Percentiles rank a stretch among this genome's conserved stretches.
These are phyloP conservation scores for Epichloe sylvatica DNA, from an alignment of 2,329 filamentous ascomycete species.

Conservation along the genomic window DNA sequence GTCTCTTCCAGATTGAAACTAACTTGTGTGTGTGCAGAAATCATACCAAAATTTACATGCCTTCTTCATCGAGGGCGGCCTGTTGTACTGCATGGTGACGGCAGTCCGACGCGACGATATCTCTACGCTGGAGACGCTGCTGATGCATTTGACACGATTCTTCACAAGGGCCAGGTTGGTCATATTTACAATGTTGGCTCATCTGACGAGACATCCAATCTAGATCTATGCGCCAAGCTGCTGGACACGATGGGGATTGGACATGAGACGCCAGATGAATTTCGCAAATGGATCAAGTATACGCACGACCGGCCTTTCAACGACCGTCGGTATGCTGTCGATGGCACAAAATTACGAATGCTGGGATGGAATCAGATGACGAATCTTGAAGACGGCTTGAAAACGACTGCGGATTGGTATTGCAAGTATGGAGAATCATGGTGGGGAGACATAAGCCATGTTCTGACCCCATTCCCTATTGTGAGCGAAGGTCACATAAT, in stretches of 20 bases:
- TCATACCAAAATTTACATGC: slow-evolving; percentile 71
- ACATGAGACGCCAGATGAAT: slow-evolving; percentile 34
- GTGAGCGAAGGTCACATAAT: slow-evolving; percentile 42
- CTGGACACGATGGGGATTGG: slow-evolving; percentile 47
- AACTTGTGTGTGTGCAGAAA: slow-evolving; percentile 37
- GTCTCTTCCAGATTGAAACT: neutral
- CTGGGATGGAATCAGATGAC: slow-evolving; percentile 60
- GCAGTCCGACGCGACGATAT: slow-evolving; percentile 60
- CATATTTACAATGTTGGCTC: slow-evolving; percentile 77
- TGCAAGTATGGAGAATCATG: slow-evolving; percentile 48
- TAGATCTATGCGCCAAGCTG: slow-evolving; percentile 52
- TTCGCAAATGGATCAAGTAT: slow-evolving; percentile 55
- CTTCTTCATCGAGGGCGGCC: slow-evolving; percentile 52
- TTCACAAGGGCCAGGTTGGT: slow-evolving; percentile 60
- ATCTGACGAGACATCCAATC: slow-evolving; percentile 62
- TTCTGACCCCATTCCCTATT: slow-evolving; percentile 53
- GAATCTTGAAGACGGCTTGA: slow-evolving; percentile 48
- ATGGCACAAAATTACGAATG: slow-evolving; percentile 51
- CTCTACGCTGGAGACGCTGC: slow-evolving; percentile 67
- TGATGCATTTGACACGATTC: slow-evolving; percentile 70
- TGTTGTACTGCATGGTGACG: slow-evolving; percentile 63
- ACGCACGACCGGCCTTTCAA: slow-evolving; percentile 69
- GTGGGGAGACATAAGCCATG: slow-evolving; percentile 60
- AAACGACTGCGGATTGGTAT: slow-evolving; percentile 57
- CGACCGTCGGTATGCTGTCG: slow-evolving; percentile 58